These are phyloP conservation scores for Laburnicola sp. DNA, from an alignment of 2,329 filamentous ascomycete species.

Conservation along the genomic window DNA sequence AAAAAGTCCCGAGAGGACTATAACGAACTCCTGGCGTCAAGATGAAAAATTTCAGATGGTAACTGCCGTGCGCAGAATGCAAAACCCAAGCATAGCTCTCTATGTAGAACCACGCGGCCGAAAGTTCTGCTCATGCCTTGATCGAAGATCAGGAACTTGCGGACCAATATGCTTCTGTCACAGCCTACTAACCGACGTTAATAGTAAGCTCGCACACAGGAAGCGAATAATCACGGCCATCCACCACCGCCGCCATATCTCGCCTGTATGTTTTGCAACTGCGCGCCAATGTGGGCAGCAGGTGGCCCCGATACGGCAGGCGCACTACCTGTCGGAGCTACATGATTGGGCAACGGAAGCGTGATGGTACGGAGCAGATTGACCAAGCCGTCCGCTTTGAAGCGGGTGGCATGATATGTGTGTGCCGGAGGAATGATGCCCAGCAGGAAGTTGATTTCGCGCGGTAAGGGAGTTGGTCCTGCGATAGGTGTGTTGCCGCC, in stretches of 20 bases:
- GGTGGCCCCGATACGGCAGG: constrained; percentile 3
- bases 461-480: constrained; percentile 69
- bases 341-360: constrained; percentile 19
- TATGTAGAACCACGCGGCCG: no score
- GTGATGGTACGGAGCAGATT: constrained; percentile 65
- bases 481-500: constrained; percentile 34
- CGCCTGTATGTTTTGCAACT: constrained; percentile 37
- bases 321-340: constrained; percentile 4
- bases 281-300: constrained; percentile 15
- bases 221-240: background rate
- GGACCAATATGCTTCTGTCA: no score
- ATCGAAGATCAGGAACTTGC: no score
- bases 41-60: no score
- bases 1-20: no score
- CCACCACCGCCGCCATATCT: constrained; percentile 29
- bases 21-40: no score
- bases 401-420: constrained; percentile 70
- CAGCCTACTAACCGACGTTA: no score
- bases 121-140: no score
- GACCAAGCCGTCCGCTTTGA: constrained; percentile 72
- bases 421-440: constrained; percentile 74
- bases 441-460: constrained; percentile 59
- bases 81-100: no score
- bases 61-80: no score
- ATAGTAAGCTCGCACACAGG: no score